Conservation (phyloP, 345 rosid species). For the Hibiscus trionum region DNA sequence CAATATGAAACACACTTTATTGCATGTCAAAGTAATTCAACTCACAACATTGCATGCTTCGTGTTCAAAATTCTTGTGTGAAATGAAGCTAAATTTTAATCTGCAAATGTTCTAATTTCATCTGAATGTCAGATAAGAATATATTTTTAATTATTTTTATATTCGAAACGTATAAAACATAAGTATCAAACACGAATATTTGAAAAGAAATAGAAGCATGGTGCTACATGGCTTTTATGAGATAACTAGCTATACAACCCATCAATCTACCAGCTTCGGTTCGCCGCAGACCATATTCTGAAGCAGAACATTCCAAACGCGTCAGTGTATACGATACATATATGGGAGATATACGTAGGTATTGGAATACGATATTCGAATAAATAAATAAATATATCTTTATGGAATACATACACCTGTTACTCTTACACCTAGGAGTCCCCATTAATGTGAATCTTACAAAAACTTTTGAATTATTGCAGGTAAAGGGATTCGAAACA, state of each 20-base stretch:
- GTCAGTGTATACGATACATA: background rate
- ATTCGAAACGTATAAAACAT: background rate
- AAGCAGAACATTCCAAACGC: conserved; percentile 20
- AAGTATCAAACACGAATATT: background rate
- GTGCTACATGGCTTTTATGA: background rate
- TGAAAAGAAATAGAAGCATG: background rate
- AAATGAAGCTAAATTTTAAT: conserved; percentile 2
- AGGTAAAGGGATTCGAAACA: conserved; percentile 34
- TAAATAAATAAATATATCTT: background rate
- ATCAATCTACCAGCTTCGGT: conserved; percentile 32
- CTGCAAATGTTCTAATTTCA: background rate
- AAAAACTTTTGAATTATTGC: conserved; percentile 64
- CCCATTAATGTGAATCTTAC: conserved; percentile 44
- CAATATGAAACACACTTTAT: background rate
- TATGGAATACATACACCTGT: background rate
- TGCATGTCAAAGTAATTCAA: background rate
- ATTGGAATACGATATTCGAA: background rate
- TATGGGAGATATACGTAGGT: background rate
- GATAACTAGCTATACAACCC: background rate
- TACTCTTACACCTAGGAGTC: background rate
- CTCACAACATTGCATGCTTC: background rate
- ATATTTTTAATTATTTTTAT: background rate
- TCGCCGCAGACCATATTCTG: conserved; percentile 44
- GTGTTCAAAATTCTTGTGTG: background rate
- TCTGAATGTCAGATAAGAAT: background rate